A percentile compares a stretch with the other conserved stretches of the same genome.
phyloP scores from a whole-genome alignment of 2,329 filamentous ascomycete genomes.

The Plectosphaerella sp. region DNA sequence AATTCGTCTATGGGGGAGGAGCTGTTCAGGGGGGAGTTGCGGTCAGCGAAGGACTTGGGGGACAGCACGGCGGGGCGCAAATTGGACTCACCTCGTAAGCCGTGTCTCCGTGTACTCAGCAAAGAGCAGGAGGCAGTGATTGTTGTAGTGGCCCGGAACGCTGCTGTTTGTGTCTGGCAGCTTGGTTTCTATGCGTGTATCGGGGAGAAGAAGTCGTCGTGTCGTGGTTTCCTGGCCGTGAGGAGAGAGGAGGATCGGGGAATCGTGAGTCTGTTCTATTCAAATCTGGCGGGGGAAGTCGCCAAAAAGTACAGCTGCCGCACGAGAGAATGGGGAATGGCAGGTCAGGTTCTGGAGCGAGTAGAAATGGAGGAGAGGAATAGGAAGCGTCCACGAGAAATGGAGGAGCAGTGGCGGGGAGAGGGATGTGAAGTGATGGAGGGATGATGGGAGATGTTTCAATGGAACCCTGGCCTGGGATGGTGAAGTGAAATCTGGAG shows the following conservation, averaged over 20 bases:
- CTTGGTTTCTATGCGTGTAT: background rate
- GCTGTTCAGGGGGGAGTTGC: background rate
- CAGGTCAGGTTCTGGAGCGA: background rate
- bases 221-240: background rate
- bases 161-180: background rate
- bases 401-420: background rate
- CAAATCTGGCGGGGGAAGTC: too few species aligned
- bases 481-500: constrained; percentile 1
- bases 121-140: constrained; percentile 30
- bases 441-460: constrained; percentile 1
- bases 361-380: background rate
- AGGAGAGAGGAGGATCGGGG: background rate
- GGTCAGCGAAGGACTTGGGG: background rate
- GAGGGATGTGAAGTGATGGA: constrained; percentile 8
- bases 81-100: constrained; percentile 6
- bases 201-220: background rate
- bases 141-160: background rate
- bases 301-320: background rate
- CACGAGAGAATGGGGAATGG: background rate
- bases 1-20: constrained; percentile 12
- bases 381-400: constrained; percentile 1
- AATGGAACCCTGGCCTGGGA: constrained; percentile 2
- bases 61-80: background rate
- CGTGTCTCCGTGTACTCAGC: constrained; percentile 31
- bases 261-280: background rate